Conservation (phyloP, 139 green algal species). For the Chlorella sp. region DNA sequence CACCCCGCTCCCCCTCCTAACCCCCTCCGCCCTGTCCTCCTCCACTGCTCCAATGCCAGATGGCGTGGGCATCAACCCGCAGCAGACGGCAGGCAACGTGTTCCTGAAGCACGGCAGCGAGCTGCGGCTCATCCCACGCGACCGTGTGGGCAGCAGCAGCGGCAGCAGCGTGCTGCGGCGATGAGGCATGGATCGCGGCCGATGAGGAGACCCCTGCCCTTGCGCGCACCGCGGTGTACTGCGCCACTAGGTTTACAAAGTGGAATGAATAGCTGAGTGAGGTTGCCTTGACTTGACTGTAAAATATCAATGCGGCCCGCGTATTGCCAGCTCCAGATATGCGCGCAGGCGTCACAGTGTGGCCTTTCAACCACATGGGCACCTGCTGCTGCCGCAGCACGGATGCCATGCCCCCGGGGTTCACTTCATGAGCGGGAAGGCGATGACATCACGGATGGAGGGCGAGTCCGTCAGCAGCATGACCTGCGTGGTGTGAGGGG, state of each 20-base stretch:
- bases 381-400: no score
- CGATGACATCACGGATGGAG: constrained; percentile 97
- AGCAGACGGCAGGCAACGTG: constrained; percentile 95
- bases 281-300: no score
- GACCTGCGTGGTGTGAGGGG: not conserved
- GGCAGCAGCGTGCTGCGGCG: not conserved
- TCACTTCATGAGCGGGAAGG: constrained; percentile 95
- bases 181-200: no score
- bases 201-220: no score
- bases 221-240: no score
- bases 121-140: constrained; percentile 92
- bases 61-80: constrained; percentile 97
- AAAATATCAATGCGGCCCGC: no score
- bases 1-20: no score
- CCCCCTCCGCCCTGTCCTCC: no score
- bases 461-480: constrained; percentile 97
- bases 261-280: not conserved
- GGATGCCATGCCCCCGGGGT: not conserved
- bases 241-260: no score
- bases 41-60: constrained; percentile 54
- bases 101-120: constrained; percentile 98
- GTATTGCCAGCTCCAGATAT: no score
- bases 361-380: no score
- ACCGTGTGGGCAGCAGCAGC: constrained; percentile 80
- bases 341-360: no score